Evolutionary conservation across 768 basidiomycete genomes (phyloP).

Genomic region (Sarcodon aspratus): DNA sequence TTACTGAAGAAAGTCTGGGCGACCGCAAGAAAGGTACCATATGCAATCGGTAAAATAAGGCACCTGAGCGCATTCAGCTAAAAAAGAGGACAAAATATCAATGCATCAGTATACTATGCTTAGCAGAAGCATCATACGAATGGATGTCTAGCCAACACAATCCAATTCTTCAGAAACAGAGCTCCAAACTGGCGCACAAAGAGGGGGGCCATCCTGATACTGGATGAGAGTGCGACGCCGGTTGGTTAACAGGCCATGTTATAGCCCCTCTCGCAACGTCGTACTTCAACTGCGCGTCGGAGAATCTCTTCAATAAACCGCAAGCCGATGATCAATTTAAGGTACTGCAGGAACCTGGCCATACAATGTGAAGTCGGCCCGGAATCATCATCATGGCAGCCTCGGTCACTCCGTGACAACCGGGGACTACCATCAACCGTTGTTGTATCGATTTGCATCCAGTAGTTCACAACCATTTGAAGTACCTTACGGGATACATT

Average conservation of each 20-base stretch:
- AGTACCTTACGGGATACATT: too few relatives aligned
- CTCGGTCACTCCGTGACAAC: too few relatives aligned
- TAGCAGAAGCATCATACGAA: conserved; percentile 30
- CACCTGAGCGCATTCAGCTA: conserved; percentile 53
- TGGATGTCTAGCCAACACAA: conserved; percentile 53
- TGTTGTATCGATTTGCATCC: too few relatives aligned
- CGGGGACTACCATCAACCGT: too few relatives aligned
- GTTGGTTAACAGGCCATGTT: neutral
- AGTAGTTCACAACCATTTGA: too few relatives aligned
- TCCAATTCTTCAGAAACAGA: conserved; percentile 67
- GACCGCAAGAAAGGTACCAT: conserved; percentile 54
- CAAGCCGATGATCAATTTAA: too few relatives aligned
- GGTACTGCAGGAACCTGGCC: too few relatives aligned
- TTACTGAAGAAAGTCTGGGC: conserved; percentile 50
- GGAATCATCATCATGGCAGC: too few relatives aligned
- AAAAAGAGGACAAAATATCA: neutral
- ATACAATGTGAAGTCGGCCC: too few relatives aligned
- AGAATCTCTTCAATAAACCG: too few relatives aligned
- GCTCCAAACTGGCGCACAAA: conserved; percentile 54
- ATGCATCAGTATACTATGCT: neutral
- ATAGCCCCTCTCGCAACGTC: too few relatives aligned
- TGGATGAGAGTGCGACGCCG: neutral
- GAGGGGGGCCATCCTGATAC: conserved; percentile 17
- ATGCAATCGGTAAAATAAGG: conserved; percentile 51
- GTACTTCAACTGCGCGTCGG: too few relatives aligned